Conservation (phyloP, 495 filamentous ascomycete species). For the Cladorrhinum samala region DNA sequence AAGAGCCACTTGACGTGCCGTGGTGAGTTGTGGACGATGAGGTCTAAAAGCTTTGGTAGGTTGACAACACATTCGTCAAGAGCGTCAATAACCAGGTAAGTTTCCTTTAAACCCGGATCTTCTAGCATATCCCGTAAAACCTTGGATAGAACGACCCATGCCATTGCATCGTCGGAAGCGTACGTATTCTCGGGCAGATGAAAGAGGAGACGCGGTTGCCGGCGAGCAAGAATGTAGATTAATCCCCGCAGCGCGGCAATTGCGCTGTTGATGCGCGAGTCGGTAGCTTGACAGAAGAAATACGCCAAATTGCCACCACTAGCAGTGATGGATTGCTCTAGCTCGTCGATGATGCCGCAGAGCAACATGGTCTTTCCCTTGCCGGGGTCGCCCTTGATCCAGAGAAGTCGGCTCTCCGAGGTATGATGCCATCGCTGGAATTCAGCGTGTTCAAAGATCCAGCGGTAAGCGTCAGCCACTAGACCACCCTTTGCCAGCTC, state of each 20-base stretch:
- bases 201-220: constrained; percentile 21
- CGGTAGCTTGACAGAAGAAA: constrained; percentile 43
- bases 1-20: constrained; percentile 35
- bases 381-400: constrained; percentile 42
- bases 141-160: constrained; percentile 21
- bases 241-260: constrained; percentile 29
- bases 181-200: constrained; percentile 19
- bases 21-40: constrained; percentile 22
- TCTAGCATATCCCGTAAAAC: constrained; percentile 30
- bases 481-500: constrained; percentile 30
- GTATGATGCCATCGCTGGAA: no score
- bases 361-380: constrained; percentile 48
- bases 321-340: constrained; percentile 26
- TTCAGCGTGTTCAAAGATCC: constrained; percentile 30
- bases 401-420: constrained; percentile 32
- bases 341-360: constrained; percentile 36
- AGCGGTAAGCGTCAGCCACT: constrained; percentile 34
- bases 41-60: constrained; percentile 25
- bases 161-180: constrained; percentile 18
- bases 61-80: constrained; percentile 42
- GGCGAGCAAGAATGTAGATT: constrained; percentile 21
- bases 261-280: constrained; percentile 27
- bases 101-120: constrained; percentile 18
- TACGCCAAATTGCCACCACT: constrained; percentile 2
- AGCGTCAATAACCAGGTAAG: constrained; percentile 42